Base-by-base conservation (phyloP, 2,329 filamentous ascomycete species). In the Dactylellina leptospora region DNA sequence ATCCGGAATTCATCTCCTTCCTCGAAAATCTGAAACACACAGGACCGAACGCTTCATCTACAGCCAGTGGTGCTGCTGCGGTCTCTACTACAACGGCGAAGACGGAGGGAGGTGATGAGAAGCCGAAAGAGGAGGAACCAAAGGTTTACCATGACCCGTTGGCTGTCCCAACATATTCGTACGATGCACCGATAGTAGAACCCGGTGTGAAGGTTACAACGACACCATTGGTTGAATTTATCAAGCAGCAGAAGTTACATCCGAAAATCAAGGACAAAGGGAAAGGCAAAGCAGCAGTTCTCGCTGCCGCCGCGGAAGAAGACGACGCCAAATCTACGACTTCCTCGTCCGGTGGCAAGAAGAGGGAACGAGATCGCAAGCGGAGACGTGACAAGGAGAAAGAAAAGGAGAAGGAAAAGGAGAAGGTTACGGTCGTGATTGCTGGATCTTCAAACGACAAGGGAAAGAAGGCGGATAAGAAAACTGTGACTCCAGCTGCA, bases 1-100 rank as follows among this genome's bases (percentile, higher is more conserved):
- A 99, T 77, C 88, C 91, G 0, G 95, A 97, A 76, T 99, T 97
- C 77, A 96, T 97, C 82, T 87, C 88, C 23, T 99, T 97, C 79
- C 84, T 99, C 5, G 90, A 96, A 79, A 90, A 86, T 59, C 84
- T 97, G 48, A 96, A 93, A 0, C 92, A 96, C 75, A 86, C 86
- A 1, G 80, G 80, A 6, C 81, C 81, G 0, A 77, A 81, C 11
- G 36, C 36, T 3, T 85, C 83, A 55, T 84, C 86, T n/a, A 76
- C 79, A 13, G 36, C 36, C 10, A n/a, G n/a, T n/a, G n/a, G n/a
- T n/a, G n/a, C n/a, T n/a, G n/a, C n/a, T n/a, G n/a, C n/a, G n/a
- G n/a, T n/a, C n/a, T 11, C 36, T 3, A 79, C 80, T 4, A 77
- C 73, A 2, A 81, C 81, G 8, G 81, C 84, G 10, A 77, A 85